These are phyloP conservation scores for Auricularia sp. DNA, from an alignment of 768 basidiomycete genomes.

Conservation along the genomic window DNA sequence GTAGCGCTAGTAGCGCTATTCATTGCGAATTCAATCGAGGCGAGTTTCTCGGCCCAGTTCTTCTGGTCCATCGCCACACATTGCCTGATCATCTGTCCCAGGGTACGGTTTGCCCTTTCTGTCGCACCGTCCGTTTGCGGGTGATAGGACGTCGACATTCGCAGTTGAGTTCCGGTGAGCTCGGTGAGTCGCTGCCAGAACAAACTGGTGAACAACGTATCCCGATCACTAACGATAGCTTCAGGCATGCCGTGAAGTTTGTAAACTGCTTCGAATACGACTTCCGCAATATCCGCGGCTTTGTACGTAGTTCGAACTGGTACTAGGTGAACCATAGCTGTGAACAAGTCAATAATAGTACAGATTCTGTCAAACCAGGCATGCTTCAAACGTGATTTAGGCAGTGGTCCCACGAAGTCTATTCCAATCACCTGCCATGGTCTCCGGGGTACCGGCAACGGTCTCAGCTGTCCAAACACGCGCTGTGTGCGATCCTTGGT, in stretches of 20 bases:
- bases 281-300: constrained; percentile 6
- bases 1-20: constrained; percentile 19
- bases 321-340: constrained; percentile 7
- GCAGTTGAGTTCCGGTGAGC: constrained; percentile 19
- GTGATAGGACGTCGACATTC: constrained; percentile 26
- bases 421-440: constrained; percentile 21
- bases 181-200: constrained; percentile 20
- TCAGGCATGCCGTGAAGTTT: constrained; percentile 11
- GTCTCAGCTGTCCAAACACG: constrained; percentile 16
- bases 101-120: constrained; percentile 15
- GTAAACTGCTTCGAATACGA: constrained; percentile 3
- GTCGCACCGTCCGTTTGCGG: constrained; percentile 14
- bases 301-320: constrained; percentile 1
- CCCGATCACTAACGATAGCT: constrained; percentile 21
- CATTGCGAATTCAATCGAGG: constrained; percentile 20
- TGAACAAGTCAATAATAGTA: constrained; percentile 6
- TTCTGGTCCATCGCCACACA: constrained; percentile 19
- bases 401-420: constrained; percentile 18
- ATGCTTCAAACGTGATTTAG: constrained; percentile 13
- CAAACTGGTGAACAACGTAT: constrained; percentile 21
- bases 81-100: constrained; percentile 24
- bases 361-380: no score
- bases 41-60: constrained; percentile 10
- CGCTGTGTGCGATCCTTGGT: constrained; percentile 15
- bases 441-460: constrained; percentile 13